Base-by-base conservation (phyloP, 164 flowering plant genomes). In the Kalanchoe fedtschenkoi region DNA sequence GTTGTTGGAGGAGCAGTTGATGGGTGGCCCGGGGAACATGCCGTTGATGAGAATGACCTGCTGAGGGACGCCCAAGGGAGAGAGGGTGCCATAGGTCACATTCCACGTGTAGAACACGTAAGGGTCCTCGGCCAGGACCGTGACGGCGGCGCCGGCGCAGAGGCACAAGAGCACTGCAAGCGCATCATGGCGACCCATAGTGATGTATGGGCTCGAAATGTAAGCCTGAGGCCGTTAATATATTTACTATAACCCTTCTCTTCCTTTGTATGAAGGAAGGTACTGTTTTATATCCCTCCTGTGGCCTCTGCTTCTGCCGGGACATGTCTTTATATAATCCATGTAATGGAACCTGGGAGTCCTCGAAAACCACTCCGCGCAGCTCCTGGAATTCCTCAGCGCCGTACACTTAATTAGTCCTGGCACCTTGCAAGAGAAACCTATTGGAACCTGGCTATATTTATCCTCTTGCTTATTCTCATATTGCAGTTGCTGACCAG, bases 1-100 rank as follows among this genome's bases (percentile, higher is more conserved):
- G 74, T 82, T 79, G 74, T 84, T 84, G 71, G 76, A 64, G 61
- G 85, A 78, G 69, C 77, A 74, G 67, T 82, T 79, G 66, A 84
- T 72, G 38, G 51, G 67, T 4, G 87, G 89, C 0, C 87, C 89
- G 0, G 89, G 89, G 54, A 80, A 82, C 43, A 75, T 65, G 9
- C 77, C 78, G 43, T 82, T 84, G 71, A 82, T 84, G 57, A 82
- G 81, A 34, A 84, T 82, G 44, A 63, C 85, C 66, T 77, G 76
- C 41, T 80, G 86, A 2, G 85, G 83, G 26, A 72, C 75, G 9
- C 85, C 87, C 51, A 79, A 57, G 0, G 81, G 83, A 35, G 87
- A 67, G 41, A 75, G 66, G 66, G 78, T 81, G 19, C 85, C 88
- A 34, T 79, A 83, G 14, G 76, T 81, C 51, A 81, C 76, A 30